Conservation (phyloP, 345 rosid genomes). For the Nasturtium officinale region DNA sequence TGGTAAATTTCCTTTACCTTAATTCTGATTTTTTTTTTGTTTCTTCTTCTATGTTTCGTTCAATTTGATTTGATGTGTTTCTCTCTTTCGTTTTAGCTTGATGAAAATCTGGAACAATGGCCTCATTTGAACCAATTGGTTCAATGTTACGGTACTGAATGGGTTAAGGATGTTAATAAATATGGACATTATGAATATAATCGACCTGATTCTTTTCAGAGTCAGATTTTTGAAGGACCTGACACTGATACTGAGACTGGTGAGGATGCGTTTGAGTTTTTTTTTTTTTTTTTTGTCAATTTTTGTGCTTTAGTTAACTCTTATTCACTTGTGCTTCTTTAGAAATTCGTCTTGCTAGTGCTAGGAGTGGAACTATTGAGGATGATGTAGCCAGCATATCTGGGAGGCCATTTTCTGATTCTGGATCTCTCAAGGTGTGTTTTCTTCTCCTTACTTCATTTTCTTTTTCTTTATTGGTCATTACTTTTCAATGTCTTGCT, state of each 20-base stretch:
- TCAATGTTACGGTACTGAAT: constrained; percentile 83
- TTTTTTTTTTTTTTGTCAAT: background rate
- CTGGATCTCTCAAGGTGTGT: constrained; percentile 63
- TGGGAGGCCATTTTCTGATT: constrained; percentile 72
- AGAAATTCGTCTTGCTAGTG: constrained; percentile 84
- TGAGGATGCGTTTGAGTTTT: constrained; percentile 25
- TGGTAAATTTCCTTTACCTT: constrained; percentile 24
- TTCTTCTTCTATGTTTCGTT: background rate
- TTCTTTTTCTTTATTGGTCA: background rate
- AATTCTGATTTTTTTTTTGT: background rate
- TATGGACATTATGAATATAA: constrained; percentile 83
- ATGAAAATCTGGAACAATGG: constrained; percentile 93
- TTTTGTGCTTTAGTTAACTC: background rate
- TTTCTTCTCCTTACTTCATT: background rate
- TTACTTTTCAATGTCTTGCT: constrained; percentile 5
- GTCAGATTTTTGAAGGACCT: constrained; percentile 93
- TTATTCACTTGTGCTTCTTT: constrained; percentile 27
- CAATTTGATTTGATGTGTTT: background rate
- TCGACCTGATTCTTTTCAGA: constrained; percentile 66
- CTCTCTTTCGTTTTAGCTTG: constrained; percentile 52
- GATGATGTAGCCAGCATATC: constrained; percentile 80
- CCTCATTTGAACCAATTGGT: constrained; percentile 90
- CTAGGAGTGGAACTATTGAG: constrained; percentile 65
- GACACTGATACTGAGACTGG: constrained; percentile 97
- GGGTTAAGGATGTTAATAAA: constrained; percentile 92